Conservation (phyloP, 306 rosid genomes). For the Sicyos edulis region DNA sequence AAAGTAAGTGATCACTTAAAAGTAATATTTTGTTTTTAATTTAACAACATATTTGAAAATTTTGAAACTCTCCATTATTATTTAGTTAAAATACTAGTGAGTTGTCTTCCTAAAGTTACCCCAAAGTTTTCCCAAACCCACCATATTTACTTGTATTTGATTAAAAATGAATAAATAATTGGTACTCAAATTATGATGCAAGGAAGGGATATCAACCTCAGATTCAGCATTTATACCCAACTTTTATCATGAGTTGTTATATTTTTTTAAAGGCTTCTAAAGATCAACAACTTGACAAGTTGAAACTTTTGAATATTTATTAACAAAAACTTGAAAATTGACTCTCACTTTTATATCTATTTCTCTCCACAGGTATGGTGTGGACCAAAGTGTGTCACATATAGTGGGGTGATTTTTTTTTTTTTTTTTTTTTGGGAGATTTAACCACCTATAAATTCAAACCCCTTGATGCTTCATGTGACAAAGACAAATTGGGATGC, state of each 20-base stretch:
- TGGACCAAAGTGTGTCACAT: constrained; percentile 6
- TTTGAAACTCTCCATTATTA: too few relatives aligned
- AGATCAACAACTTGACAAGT: constrained; percentile 20
- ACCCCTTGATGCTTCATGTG: constrained; percentile 9
- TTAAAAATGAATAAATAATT: background rate
- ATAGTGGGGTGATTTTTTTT: background rate
- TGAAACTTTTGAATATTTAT: constrained; percentile 7
- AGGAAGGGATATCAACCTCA: constrained; percentile 8
- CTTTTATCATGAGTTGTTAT: background rate
- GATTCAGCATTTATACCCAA: constrained; percentile 7
- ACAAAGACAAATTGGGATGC: constrained; percentile 3
- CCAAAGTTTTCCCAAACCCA: too few relatives aligned
- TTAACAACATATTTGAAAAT: too few relatives aligned
- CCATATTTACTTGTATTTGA: background rate
- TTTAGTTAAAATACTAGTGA: too few relatives aligned
- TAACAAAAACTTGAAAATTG: background rate
- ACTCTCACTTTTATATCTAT: background rate
- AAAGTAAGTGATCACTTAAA: too few relatives aligned
- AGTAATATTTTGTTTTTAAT: too few relatives aligned
- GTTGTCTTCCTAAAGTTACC: too few relatives aligned
- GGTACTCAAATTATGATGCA: background rate
- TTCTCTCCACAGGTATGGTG: background rate
- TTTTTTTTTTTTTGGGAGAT: background rate
- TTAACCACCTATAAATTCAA: constrained; percentile 2
- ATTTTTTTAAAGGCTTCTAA: background rate